These are phyloP conservation scores for Mycena filopes DNA, from an alignment of 768 basidiomycete genomes.

Conservation along the genomic window DNA sequence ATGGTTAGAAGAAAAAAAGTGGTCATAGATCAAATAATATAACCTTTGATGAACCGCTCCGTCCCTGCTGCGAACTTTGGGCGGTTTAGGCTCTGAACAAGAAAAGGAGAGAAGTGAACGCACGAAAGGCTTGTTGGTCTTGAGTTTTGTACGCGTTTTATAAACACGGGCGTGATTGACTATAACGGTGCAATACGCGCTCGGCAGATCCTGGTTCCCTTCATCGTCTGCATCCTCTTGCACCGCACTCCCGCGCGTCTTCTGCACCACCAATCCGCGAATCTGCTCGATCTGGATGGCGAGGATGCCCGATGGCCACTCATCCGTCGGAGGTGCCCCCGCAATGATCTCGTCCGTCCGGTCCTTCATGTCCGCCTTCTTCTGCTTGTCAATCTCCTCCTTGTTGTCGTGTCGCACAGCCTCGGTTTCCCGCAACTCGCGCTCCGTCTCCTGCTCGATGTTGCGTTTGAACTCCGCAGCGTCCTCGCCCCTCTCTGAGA, in stretches of 20 bases:
- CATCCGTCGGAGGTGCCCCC: constrained; percentile 62
- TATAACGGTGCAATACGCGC: constrained; percentile 65
- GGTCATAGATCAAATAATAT: too few relatives aligned
- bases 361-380: constrained; percentile 49
- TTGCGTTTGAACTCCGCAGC: constrained; percentile 49
- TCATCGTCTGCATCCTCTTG: constrained; percentile 63
- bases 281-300: constrained; percentile 75
- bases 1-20: too few relatives aligned
- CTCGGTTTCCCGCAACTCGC: constrained; percentile 58
- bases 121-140: constrained; percentile 56
- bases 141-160: constrained; percentile 59
- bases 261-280: constrained; percentile 68
- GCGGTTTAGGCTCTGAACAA: constrained; percentile 10
- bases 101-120: constrained; percentile 29
- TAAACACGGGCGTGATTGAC: constrained; percentile 57
- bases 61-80: constrained; percentile 69
- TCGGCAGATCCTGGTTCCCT: constrained; percentile 70
- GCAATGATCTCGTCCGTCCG: constrained; percentile 53
- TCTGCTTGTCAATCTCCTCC: constrained; percentile 49
- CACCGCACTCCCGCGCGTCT: constrained; percentile 63
- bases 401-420: constrained; percentile 34
- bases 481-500: constrained; percentile 44
- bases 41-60: constrained; percentile 74
- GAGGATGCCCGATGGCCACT: constrained; percentile 76
- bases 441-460: constrained; percentile 54